A percentile compares a stretch with the other conserved stretches of the same genome.
Evolutionary conservation across 148 eudicot species (phyloP).

Genomic region (Fagopyrum esculentum): DNA sequence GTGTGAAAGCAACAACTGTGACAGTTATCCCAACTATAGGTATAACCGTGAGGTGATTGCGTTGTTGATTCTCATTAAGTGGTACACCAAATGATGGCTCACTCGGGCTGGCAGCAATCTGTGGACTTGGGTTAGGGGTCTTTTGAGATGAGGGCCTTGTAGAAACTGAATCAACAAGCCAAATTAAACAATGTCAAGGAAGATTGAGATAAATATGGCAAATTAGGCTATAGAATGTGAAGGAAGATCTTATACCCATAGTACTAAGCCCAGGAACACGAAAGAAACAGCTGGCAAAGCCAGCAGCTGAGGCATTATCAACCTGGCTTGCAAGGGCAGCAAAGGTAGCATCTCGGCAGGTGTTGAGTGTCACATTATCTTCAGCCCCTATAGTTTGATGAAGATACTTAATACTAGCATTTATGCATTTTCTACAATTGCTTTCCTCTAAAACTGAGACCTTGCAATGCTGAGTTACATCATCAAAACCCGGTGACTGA

Average conservation of each 20-base stretch:
- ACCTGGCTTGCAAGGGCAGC: constrained; percentile 72
- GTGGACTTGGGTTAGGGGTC: constrained; percentile 56
- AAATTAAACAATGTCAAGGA: neutral
- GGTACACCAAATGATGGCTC: constrained; percentile 43
- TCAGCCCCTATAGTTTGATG: constrained; percentile 53
- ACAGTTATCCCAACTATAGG: constrained; percentile 61
- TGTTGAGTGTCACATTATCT: constrained; percentile 64
- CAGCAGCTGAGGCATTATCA: constrained; percentile 52
- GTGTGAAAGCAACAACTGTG: constrained; percentile 46
- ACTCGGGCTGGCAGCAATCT: constrained; percentile 53
- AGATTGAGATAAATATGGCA: neutral
- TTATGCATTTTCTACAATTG: constrained; percentile 68
- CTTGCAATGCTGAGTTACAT: constrained; percentile 50
- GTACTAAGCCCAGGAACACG: constrained; percentile 62
- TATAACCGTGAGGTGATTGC: constrained; percentile 45
- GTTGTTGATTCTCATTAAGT: constrained; percentile 31
- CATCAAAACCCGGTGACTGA: constrained; percentile 65
- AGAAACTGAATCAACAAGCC: constrained; percentile 28
- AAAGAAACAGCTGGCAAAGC: constrained; percentile 79
- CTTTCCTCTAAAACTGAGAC: constrained; percentile 37
- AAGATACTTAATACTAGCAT: constrained; percentile 73
- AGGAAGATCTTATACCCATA: constrained; percentile 19
- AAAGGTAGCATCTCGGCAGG: constrained; percentile 94
- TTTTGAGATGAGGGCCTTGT: constrained; percentile 33
- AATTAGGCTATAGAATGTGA: neutral